Evolutionary conservation across 1,139 yeast genomes (phyloP).

Genomic region (Cylindricascospora bacillispora): DNA sequence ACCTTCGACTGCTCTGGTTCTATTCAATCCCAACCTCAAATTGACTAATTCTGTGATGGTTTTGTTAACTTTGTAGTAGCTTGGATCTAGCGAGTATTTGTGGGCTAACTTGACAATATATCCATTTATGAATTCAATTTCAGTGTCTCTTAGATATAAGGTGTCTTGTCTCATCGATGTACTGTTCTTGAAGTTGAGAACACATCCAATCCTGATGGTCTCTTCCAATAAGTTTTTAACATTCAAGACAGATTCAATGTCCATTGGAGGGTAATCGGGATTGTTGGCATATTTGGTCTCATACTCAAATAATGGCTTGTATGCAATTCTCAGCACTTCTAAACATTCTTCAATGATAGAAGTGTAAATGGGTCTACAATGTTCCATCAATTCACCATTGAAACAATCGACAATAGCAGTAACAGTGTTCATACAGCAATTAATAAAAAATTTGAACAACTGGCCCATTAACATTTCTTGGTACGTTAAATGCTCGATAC

Average conservation of each 20-base stretch:
- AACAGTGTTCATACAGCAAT: constrained; percentile 72
- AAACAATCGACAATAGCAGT: constrained; percentile 64
- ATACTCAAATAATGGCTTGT: constrained; percentile 20
- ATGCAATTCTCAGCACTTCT: constrained; percentile 27
- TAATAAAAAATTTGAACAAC: constrained; percentile 62
- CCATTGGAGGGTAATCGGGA: constrained; percentile 13
- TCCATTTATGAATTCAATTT: constrained; percentile 72
- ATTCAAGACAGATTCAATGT: constrained; percentile 28
- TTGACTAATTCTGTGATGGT: constrained; percentile 26
- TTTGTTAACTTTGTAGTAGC: constrained; percentile 20
- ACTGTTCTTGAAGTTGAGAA: constrained; percentile 44
- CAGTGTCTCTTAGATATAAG: constrained; percentile 47
- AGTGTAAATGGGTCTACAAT: constrained; percentile 31
- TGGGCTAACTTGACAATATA: constrained; percentile 42
- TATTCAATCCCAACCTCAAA: constrained; percentile 22
- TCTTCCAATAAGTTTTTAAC: constrained; percentile 32
- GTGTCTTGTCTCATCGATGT: constrained; percentile 87
- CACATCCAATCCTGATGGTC: constrained; percentile 34
- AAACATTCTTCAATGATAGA: constrained; percentile 40
- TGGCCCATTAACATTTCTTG: constrained; percentile 51
- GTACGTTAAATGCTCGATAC: constrained; percentile 36
- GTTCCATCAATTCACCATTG: constrained; percentile 53
- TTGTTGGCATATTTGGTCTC: constrained; percentile 23
- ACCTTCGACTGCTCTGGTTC: constrained; percentile 12
- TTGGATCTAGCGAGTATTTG: constrained; percentile 17